Base-by-base conservation (phyloP, 2,329 filamentous ascomycete genomes). In the Penicillium italicum region DNA sequence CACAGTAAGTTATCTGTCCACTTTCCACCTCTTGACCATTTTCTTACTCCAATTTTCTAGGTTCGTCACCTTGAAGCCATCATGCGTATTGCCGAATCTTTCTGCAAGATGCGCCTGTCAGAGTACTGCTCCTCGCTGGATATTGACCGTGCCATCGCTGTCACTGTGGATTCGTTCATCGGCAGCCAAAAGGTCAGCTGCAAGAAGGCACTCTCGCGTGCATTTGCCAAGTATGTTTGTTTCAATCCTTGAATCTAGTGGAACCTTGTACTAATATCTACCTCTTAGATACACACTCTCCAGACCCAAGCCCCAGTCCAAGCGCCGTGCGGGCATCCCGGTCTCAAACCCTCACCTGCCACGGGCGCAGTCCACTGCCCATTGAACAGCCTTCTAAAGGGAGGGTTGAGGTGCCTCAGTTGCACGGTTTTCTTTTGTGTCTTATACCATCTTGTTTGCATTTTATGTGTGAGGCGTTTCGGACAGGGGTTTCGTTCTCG, bases 11-110 rank as follows among this genome's bases (percentile, higher is more conserved):
- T 31, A 33, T 33, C 16, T 24, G 26, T 36, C 24, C 8, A 31
- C 14, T 4, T 11, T 38, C 14, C 7, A 14, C 37, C 37, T 33
- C 12, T 22, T n/a, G 26, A 42, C 26, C 7, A 20, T 42, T 46
- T 46, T 41, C 61, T 57, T 34, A 58, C 53, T 50, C 49, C 1
- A 16, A 30, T 36, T 26, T 20, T 18, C 44, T 62, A 96, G 91
- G 90, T 97, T 62, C 92, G 94, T 79, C 94, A 99, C 78, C 80
- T 99, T 33, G 94, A 99, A 82, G 93, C 93, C 60, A 97, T 97
- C 69, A 95, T 99, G 78, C 90, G 94, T 69, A 96, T 96, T 69
- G 87, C 87, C 55, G 94, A 99, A 74, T 79, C 92, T 0, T 99
- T 99, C 77, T 95, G 90, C 75, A 93, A 96, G 69, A 99, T 99